Conservation (phyloP, 805 yeast genomes). For the Lipomyces sp. region DNA sequence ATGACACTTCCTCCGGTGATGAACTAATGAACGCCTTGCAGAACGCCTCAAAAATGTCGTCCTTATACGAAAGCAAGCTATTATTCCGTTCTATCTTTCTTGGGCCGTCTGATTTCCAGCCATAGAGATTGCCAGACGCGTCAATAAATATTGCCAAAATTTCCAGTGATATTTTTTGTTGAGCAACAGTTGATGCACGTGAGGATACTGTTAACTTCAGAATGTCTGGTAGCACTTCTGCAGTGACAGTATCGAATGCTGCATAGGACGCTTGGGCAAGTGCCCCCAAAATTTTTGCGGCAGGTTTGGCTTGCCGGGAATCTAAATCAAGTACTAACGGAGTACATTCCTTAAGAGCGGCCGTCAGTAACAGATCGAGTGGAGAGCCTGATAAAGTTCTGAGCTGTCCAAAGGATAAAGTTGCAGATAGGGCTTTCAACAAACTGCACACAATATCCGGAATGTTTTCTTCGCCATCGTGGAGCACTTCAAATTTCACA, state of each 20-base stretch:
- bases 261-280: conserved; percentile 48
- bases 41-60: conserved; percentile 61
- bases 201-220: conserved; percentile 38
- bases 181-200: conserved; percentile 40
- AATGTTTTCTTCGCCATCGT: conserved; percentile 58
- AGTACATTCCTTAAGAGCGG: conserved; percentile 43
- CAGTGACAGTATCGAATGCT: conserved; percentile 48
- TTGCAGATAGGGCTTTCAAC: conserved; percentile 44
- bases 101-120: conserved; percentile 27
- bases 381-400: conserved; percentile 34
- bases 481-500: conserved; percentile 81
- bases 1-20: conserved; percentile 63
- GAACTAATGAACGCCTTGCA: conserved; percentile 68
- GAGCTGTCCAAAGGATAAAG: conserved; percentile 32
- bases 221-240: conserved; percentile 45
- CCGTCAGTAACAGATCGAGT: conserved; percentile 42
- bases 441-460: conserved; percentile 44
- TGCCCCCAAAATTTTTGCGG: conserved; percentile 57
- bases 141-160: conserved; percentile 57
- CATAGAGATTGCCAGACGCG: conserved; percentile 49
- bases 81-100: conserved; percentile 32
- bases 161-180: conserved; percentile 58
- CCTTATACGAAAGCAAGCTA: conserved; percentile 51
- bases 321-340: conserved; percentile 50
- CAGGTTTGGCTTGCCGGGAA: conserved; percentile 57